phyloP scores from a whole-genome alignment of 2,329 filamentous ascomycete species.

The Colletotrichum incanum region DNA sequence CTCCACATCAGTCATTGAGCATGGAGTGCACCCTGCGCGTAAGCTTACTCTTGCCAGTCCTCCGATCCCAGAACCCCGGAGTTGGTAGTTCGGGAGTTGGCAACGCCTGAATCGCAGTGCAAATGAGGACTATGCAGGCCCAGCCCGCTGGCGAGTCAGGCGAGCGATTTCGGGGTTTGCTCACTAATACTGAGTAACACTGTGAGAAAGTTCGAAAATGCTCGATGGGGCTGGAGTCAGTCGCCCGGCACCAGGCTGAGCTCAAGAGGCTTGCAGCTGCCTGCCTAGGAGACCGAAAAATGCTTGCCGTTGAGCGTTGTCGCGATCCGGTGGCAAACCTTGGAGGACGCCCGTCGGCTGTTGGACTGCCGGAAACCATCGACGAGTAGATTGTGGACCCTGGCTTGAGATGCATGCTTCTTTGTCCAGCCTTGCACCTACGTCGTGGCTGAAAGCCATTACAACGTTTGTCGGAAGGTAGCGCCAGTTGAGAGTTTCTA shows the following conservation, averaged over 20 bases:
- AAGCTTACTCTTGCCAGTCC: conserved; percentile 27
- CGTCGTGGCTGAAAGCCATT: conserved; percentile 14
- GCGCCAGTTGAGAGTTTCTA: background rate
- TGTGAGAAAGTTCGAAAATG: background rate
- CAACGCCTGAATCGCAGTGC: conserved; percentile 20
- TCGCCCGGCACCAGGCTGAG: conserved; percentile 8
- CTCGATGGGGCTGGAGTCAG: background rate
- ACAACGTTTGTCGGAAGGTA: background rate
- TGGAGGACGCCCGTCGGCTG: background rate
- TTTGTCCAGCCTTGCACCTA: background rate
- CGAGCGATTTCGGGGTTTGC: conserved; percentile 17
- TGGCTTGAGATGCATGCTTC: background rate
- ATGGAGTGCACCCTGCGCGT: conserved; percentile 32
- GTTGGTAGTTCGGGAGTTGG: conserved; percentile 1
- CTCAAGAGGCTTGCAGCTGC: conserved; percentile 3
- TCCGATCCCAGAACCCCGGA: conserved; percentile 36
- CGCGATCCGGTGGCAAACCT: conserved; percentile 13
- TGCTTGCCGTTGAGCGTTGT: background rate
- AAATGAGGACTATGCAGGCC: background rate
- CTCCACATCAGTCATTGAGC: conserved; percentile 23
- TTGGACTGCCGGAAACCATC: background rate
- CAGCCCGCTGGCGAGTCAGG: conserved; percentile 34
- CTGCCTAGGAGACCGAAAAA: conserved; percentile 9
- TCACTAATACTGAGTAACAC: background rate
- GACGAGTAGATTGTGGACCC: background rate